These are phyloP conservation scores for Ceratocystis variospora DNA, from an alignment of 2,329 filamentous ascomycete species.

Conservation along the genomic window DNA sequence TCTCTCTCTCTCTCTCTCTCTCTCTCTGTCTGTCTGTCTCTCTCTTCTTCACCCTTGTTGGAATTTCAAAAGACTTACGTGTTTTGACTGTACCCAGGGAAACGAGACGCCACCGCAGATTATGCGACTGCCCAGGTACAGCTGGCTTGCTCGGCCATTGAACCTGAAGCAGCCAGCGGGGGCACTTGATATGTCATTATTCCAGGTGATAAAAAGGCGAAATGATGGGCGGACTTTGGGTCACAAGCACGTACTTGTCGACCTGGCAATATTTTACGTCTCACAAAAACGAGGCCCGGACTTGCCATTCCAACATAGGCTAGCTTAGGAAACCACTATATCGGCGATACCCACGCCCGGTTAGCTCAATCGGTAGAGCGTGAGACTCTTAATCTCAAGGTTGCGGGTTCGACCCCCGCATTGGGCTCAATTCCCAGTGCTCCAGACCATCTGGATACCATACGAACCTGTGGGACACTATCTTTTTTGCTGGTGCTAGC, in stretches of 20 bases:
- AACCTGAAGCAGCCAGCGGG: background rate
- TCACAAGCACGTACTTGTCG: no score
- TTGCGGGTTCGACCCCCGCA: constrained; percentile 31
- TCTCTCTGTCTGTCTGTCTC: no score
- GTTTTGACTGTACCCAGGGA: background rate
- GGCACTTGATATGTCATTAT: background rate
- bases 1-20: no score
- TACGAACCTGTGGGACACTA: background rate
- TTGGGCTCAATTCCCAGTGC: constrained; percentile 21
- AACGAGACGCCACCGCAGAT: background rate
- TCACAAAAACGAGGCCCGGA: background rate
- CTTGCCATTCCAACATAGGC: background rate
- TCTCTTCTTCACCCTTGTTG: background rate
- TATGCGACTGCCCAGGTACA: background rate
- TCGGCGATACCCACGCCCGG: constrained; percentile 29
- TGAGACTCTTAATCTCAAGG: constrained; percentile 50
- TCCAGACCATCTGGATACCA: constrained; percentile 17
- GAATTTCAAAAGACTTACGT: background rate
- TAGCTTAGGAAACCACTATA: background rate
- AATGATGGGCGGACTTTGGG: no score
- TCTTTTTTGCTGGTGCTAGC: background rate
- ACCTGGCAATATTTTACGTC: background rate
- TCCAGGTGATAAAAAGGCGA: background rate
- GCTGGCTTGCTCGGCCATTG: background rate
- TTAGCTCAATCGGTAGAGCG: constrained; percentile 61